A percentile compares a stretch with the other conserved stretches of the same genome.
Evolutionary conservation across 2,329 filamentous ascomycete genomes (phyloP).

Genomic region (Diaporthe sp.): DNA sequence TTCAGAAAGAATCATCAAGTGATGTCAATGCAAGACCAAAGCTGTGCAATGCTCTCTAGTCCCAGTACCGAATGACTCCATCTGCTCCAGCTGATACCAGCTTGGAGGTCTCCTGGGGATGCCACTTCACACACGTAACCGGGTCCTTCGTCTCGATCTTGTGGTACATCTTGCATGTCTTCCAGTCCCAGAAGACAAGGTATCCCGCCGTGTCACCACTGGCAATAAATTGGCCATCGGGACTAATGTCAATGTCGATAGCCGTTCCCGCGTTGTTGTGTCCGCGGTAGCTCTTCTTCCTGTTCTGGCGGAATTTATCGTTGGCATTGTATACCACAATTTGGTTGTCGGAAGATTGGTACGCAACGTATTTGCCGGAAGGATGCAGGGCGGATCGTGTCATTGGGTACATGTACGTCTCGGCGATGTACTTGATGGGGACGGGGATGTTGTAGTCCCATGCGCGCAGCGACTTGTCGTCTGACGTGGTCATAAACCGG

Average conservation of each 20-base stretch:
- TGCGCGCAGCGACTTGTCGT: slow-evolving; percentile 94
- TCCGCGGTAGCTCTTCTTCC: slow-evolving; percentile 95
- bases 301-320: slow-evolving; percentile 96
- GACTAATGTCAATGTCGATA: slow-evolving; percentile 88
- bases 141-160: slow-evolving; percentile 91
- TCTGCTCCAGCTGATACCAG: slow-evolving; percentile 91
- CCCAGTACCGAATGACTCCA: slow-evolving; percentile 92
- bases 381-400: slow-evolving; percentile 89
- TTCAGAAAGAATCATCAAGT: not conserved
- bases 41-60: slow-evolving; percentile 64
- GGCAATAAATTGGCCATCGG: slow-evolving; percentile 92
- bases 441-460: slow-evolving; percentile 99
- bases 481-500: slow-evolving; percentile 97
- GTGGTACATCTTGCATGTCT: slow-evolving; percentile 99
- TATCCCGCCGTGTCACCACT: slow-evolving; percentile 90
- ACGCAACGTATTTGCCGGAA: slow-evolving; percentile 92
- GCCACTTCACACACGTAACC: slow-evolving; percentile 92
- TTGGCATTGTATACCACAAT: slow-evolving; percentile 95
- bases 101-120: slow-evolving; percentile 97
- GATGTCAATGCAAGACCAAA: not conserved
- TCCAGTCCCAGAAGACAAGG: slow-evolving; percentile 99
- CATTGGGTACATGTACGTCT: slow-evolving; percentile 98
- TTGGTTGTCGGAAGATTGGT: slow-evolving; percentile 95
- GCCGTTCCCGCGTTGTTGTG: slow-evolving; percentile 97
- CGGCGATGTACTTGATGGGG: slow-evolving; percentile 97